Conservation (phyloP, 495 filamentous ascomycete genomes). For the Xylaria intraflava region DNA sequence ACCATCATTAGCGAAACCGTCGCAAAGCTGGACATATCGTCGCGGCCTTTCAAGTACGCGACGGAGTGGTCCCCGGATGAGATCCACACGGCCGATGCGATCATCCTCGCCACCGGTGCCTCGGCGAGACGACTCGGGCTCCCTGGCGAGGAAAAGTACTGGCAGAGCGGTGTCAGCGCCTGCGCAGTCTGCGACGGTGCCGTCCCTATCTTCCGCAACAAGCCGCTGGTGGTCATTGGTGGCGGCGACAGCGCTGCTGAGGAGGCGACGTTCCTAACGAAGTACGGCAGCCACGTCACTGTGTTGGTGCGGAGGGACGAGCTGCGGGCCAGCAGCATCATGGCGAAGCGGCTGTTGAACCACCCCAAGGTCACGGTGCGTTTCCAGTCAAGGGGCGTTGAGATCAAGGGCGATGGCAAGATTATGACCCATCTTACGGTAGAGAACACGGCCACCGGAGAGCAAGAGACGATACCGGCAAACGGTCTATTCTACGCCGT, state of each 20-base stretch:
- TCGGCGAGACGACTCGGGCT: constrained; percentile 78
- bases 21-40: constrained; percentile 74
- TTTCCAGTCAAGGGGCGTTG: constrained; percentile 73
- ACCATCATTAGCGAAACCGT: constrained; percentile 89
- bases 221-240: constrained; percentile 91
- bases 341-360: constrained; percentile 74
- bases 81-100: constrained; percentile 73
- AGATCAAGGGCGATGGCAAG: constrained; percentile 78
- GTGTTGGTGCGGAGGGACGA: constrained; percentile 84
- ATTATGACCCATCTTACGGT: constrained; percentile 80
- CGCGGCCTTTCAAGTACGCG: constrained; percentile 87
- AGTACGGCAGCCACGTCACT: constrained; percentile 91
- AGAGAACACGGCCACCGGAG: constrained; percentile 69
- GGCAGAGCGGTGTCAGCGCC: constrained; percentile 93
- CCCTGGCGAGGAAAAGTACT: constrained; percentile 86
- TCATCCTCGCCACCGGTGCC: constrained; percentile 95
- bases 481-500: constrained; percentile 97
- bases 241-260: constrained; percentile 96
- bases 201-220: constrained; percentile 94
- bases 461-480: constrained; percentile 73
- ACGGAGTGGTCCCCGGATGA: constrained; percentile 71
- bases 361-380: constrained; percentile 85
- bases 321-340: constrained; percentile 81
- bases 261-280: constrained; percentile 94
- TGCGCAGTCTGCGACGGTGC: constrained; percentile 98